Evolutionary conservation across 108 stramenopile species (phyloP), one percentile per base, ranked within the genome.

Genomic region (Phaeodactylum tricornutum): DNA sequence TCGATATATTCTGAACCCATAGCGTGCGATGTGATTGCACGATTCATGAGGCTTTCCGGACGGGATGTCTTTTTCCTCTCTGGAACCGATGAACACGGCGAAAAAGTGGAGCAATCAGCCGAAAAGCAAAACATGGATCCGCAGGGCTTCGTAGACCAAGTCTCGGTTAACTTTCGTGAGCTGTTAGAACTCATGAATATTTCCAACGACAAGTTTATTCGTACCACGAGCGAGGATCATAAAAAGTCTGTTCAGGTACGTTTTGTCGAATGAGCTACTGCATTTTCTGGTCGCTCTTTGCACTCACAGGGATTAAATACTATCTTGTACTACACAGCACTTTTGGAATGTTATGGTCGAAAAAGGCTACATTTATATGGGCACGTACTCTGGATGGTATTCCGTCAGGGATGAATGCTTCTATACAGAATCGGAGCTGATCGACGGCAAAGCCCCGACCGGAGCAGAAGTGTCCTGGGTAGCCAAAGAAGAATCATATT

Each of bases 71-170:
- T 84, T 69, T 96, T 99, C 59, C 63, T 95, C 23, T 93, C 69
- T 35, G 98, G 98, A 29, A 92, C 95, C 5, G 98, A 99, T 68
- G 98, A 99, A 69, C 96, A 97, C 49, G 98, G 98, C 0, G 94
- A 94, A 75, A 97, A 97, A 67, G 94, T 97, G 29, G 78, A 93
- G 61, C 74, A 81, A 49, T 79, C 85, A 24, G 95, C 94, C 9
- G 60, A 56, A 21, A 77, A 74, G 19, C 55, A 52, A 44, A 88
- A 84, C 19, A 44, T 79, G 40, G 61, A 74, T 15, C 90, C 94
- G 3, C 73, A 87, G 57, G 64, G 67, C 28, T 97, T 94, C 62
- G 81, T 77, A 39, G 84, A 92, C 50, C 69, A 66, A n/a, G 82
- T 93, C 2, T 77, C 77, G 14, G 41, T 52, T 27, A 64, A 53